phyloP scores from a whole-genome alignment of 805 yeast genomes.

The Candida awuae region DNA sequence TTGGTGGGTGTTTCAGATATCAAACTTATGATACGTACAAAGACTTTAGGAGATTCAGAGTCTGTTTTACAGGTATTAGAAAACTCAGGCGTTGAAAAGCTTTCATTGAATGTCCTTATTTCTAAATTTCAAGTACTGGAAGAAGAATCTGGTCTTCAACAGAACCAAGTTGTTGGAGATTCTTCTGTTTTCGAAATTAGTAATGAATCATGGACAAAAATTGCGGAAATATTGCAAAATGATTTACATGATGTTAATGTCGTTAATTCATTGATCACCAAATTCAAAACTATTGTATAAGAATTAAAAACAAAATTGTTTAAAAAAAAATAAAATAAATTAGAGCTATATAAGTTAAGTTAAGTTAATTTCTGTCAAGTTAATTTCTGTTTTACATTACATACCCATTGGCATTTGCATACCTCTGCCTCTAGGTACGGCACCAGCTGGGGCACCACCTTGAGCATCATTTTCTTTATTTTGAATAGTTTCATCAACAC shows the following conservation, averaged over 20 bases:
- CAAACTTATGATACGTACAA: slow-evolving; percentile 43
- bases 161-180: neutral
- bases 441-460: slow-evolving; percentile 21
- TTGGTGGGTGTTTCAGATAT: slow-evolving; percentile 29
- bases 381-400: no score
- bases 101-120: slow-evolving; percentile 14
- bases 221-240: slow-evolving; percentile 4
- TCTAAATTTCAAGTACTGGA: slow-evolving; percentile 6
- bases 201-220: slow-evolving; percentile 9
- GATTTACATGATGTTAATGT: slow-evolving; percentile 5
- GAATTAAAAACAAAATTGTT: no score
- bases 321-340: no score
- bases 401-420: slow-evolving; percentile 35
- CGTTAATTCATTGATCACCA: neutral
- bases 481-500: slow-evolving; percentile 92
- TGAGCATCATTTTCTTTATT: slow-evolving; percentile 55
- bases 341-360: neutral
- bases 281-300: slow-evolving; percentile 6
- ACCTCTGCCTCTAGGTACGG: slow-evolving; percentile 54
- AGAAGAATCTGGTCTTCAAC: neutral
- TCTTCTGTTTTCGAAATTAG: neutral
- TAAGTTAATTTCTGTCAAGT: no score
- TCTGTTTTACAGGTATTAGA: slow-evolving; percentile 17
- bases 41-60: slow-evolving; percentile 40
- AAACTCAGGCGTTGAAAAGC: neutral